Evolutionary conservation across 192 early-diverging fungal species (phyloP).

Genomic region (Coemansia sp.): DNA sequence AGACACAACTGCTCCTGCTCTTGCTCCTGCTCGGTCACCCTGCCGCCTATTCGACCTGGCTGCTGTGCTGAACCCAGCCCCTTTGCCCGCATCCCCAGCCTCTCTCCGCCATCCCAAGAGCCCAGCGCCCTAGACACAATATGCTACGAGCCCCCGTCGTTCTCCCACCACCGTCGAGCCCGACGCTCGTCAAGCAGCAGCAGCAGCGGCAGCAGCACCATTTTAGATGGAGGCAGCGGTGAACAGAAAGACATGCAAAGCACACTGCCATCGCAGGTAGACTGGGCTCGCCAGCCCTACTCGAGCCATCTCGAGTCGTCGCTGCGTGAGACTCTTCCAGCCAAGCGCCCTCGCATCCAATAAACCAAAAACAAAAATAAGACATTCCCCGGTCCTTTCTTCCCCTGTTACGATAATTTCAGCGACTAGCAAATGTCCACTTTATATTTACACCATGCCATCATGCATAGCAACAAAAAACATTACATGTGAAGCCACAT

Average conservation of each 20-base stretch:
- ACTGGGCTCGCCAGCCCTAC: conserved; percentile 3
- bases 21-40: conserved; percentile 4
- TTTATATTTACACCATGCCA: too few relatives aligned
- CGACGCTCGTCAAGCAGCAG: conserved; percentile 23
- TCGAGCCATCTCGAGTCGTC: conserved; percentile 28
- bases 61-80: conserved; percentile 26
- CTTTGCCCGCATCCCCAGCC: conserved; percentile 28
- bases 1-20: background rate
- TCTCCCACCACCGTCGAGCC: background rate
- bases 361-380: background rate
- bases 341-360: conserved; percentile 20
- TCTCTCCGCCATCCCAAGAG: conserved; percentile 38
- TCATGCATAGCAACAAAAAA: too few relatives aligned
- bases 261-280: background rate
- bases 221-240: background rate
- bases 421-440: too few relatives aligned
- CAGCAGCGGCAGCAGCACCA: conserved; percentile 12
- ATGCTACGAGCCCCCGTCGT: background rate
- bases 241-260: background rate
- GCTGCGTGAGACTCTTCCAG: conserved; percentile 37
- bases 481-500: too few relatives aligned
- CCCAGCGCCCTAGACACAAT: conserved; percentile 1
- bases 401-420: background rate
- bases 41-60: conserved; percentile 46
- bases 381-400: background rate